A percentile compares a stretch with the other conserved stretches of the same genome.
Conservation (phyloP, 1,139 yeast genomes). For the Geotrichum siamense region DNA sequence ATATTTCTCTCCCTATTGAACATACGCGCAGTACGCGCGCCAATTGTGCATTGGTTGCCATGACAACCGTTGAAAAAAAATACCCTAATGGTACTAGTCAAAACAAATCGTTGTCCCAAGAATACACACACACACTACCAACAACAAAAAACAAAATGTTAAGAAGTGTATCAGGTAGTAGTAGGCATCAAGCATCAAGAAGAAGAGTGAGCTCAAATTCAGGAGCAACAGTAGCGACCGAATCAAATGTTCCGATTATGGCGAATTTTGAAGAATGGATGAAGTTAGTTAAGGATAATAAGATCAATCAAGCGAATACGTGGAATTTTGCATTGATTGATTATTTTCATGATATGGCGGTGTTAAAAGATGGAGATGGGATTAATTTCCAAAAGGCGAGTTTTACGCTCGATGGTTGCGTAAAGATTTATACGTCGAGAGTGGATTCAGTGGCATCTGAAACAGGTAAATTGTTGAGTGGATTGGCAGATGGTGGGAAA, state of each 20-base stretch:
- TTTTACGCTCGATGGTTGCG: constrained; percentile 79
- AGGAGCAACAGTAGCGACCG: no score
- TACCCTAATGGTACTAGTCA: no score
- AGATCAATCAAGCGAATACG: constrained; percentile 45
- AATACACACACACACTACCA: no score
- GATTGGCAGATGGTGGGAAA: constrained; percentile 42
- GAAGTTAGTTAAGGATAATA: constrained; percentile 79
- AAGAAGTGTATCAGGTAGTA: no score
- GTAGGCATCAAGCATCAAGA: no score
- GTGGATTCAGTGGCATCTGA: constrained; percentile 90
- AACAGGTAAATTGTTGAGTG: constrained; percentile 78
- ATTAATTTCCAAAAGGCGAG: constrained; percentile 73
- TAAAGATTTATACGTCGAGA: constrained; percentile 74
- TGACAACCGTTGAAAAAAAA: no score
- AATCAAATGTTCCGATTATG: constrained; percentile 35
- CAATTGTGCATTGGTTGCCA: no score
- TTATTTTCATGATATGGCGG: constrained; percentile 64
- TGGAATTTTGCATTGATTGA: constrained; percentile 89
- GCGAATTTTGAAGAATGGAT: constrained; percentile 89
- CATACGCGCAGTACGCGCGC: no score
- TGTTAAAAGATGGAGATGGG: constrained; percentile 52
- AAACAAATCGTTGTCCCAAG: no score
- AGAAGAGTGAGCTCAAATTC: no score
- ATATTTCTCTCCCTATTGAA: no score
- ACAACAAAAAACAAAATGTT: no score